Percentiles rank a stretch among this genome's conserved stretches.
Evolutionary conservation across 352 stramenopile species (phyloP).

Genomic region (Globisporangium ultimum): DNA sequence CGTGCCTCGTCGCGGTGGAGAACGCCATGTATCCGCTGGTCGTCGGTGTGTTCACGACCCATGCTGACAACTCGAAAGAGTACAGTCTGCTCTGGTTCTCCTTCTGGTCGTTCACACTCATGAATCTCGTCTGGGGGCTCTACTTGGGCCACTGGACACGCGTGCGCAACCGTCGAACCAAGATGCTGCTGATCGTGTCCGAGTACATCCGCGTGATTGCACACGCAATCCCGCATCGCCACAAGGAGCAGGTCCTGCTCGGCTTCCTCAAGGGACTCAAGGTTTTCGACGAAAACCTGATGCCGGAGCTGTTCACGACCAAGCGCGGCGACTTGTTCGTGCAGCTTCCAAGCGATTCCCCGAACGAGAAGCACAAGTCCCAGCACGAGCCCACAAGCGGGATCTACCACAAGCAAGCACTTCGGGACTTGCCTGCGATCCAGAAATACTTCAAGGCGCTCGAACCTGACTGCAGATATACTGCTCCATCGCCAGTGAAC

Average conservation of each 20-base stretch:
- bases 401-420: constrained; percentile 5
- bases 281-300: too few relatives aligned
- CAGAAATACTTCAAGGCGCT: constrained; percentile 12
- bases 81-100: constrained; percentile 15
- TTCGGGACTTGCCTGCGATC: constrained; percentile 7
- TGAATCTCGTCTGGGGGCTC: constrained; percentile 23
- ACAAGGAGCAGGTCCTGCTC: constrained; percentile 13
- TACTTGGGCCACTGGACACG: constrained; percentile 21
- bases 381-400: neutral
- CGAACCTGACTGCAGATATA: neutral
- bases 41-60: neutral
- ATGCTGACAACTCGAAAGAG: constrained; percentile 8
- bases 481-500: neutral
- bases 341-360: constrained; percentile 16
- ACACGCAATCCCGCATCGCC: constrained; percentile 9
- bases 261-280: constrained; percentile 7
- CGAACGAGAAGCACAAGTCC: constrained; percentile 1
- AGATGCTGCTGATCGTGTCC: constrained; percentile 13
- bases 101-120: constrained; percentile 19
- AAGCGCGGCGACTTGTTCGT: constrained; percentile 13
- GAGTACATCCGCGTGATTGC: constrained; percentile 14
- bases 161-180: constrained; percentile 13
- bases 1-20: constrained; percentile 26
- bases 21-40: constrained; percentile 25
- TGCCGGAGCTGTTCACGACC: constrained; percentile 9